Percentiles rank a stretch among this genome's conserved stretches.
phyloP scores from a whole-genome alignment of 169 alveolate species.

The Theileria orientalis region DNA sequence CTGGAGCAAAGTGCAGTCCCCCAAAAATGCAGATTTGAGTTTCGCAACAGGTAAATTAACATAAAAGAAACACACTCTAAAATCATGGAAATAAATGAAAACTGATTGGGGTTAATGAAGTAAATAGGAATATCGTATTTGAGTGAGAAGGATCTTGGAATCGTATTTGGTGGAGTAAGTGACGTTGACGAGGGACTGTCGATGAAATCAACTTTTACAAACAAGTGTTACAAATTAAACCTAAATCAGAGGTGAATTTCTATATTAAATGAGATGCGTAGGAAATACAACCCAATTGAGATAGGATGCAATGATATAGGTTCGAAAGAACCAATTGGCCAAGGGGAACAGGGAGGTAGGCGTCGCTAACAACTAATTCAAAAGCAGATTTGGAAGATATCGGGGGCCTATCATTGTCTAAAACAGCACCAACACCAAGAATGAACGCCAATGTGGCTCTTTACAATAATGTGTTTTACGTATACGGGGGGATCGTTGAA shows the following conservation, averaged over 20 bases:
- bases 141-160: no score
- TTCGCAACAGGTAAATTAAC: no score
- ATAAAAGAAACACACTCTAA: no score
- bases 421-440: slow-evolving; percentile 35
- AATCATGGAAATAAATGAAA: no score
- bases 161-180: slow-evolving; percentile 86
- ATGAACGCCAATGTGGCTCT: slow-evolving; percentile 45
- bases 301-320: no score
- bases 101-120: no score
- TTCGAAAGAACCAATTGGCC: slow-evolving; percentile 13
- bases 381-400: no score
- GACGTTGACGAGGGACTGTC: slow-evolving; percentile 78
- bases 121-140: no score
- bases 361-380: not conserved
- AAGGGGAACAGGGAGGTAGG: slow-evolving; percentile 7
- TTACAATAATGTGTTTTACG: slow-evolving; percentile 48
- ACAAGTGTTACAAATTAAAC: slow-evolving; percentile 46
- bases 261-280: not conserved
- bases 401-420: slow-evolving; percentile 19
- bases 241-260: slow-evolving; percentile 64
- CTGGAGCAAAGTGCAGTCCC: slow-evolving; percentile 66
- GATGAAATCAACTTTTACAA: slow-evolving; percentile 52
- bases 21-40: no score
- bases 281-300: slow-evolving; percentile 1
- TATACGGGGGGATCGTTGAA: slow-evolving; percentile 57